Base-by-base conservation (phyloP, 768 basidiomycete genomes). In the Trametes sanguinea region DNA sequence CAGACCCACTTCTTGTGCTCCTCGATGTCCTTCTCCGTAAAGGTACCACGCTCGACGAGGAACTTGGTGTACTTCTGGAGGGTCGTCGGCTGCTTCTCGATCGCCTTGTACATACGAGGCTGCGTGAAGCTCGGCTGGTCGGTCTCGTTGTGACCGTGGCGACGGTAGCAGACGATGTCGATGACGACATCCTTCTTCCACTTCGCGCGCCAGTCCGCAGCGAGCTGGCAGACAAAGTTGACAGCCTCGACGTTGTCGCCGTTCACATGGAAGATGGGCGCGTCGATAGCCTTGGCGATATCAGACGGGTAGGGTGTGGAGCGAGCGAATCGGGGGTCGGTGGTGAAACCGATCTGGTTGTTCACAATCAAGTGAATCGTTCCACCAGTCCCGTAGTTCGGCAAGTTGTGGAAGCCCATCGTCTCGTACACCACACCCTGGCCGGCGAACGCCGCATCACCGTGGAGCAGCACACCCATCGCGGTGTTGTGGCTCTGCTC, bases 1-100 rank as follows among this genome's bases (percentile, higher is more conserved):
- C 94, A 97, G 3, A 99, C 97, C 97, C 97, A 99, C 69, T 90
- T 92, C 82, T 94, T 94, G 81, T 98, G 97, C 72, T 98, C 95
- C 73, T 96, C 95, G 54, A 98, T 93, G 71, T 98, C 95, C 76
- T 90, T 88, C 75, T 94, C 90, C 35, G 94, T 95, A 75, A 99
- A 99, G 1, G 95, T 94, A 30, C 90, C 89, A 58, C 97, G 92
- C 54, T 87, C 88, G 69, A 92, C 84, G 52, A 99, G 80, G 79
- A 91, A 90, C 72, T 95, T 92, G 64, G 92, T 85, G 79, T 99
- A 99, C 73, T 94, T 85, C 6, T 92, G 90, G 55, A 98, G 82
- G 4, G 95, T 86, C 1, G 95, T 95, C 2, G 91, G 92, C 76
- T 98, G 94, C 69, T 92, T 90, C 77, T 88, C 87, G 73, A 99